These are phyloP conservation scores for Yarrowia hollandica DNA, from an alignment of 805 yeast species.

Conservation along the genomic window DNA sequence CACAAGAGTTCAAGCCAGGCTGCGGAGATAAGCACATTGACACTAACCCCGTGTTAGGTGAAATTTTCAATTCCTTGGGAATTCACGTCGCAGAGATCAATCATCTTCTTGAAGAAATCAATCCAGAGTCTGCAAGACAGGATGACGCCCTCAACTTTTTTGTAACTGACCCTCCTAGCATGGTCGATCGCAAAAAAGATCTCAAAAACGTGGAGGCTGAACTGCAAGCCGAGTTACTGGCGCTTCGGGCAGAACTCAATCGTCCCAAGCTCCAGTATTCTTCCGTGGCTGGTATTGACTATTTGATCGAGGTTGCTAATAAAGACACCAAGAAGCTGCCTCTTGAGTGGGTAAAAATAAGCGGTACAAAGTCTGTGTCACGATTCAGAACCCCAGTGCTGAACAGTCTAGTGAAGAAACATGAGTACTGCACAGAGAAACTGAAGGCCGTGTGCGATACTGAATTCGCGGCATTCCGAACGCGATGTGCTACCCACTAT, in stretches of 20 bases:
- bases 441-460: constrained; percentile 50
- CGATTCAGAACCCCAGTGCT: constrained; percentile 70
- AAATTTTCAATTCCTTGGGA: constrained; percentile 7
- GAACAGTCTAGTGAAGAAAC: constrained; percentile 50
- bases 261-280: constrained; percentile 59
- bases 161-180: constrained; percentile 30
- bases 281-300: constrained; percentile 64
- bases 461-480: constrained; percentile 48
- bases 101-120: background rate
- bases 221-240: constrained; percentile 54
- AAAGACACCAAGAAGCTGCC: constrained; percentile 62
- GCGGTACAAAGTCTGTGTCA: constrained; percentile 65
- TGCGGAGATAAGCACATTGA: background rate
- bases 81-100: background rate
- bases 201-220: constrained; percentile 48
- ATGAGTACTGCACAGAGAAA: constrained; percentile 62
- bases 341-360: constrained; percentile 71
- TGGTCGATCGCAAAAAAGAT: constrained; percentile 34
- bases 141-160: constrained; percentile 38
- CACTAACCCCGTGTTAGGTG: background rate
- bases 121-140: constrained; percentile 35
- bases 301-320: constrained; percentile 73
- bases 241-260: constrained; percentile 49
- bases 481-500: constrained; percentile 45
- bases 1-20: background rate